Evolutionary conservation across 2,329 filamentous ascomycete species (phyloP).

Genomic region (Zymoseptoria pseudotritici): DNA sequence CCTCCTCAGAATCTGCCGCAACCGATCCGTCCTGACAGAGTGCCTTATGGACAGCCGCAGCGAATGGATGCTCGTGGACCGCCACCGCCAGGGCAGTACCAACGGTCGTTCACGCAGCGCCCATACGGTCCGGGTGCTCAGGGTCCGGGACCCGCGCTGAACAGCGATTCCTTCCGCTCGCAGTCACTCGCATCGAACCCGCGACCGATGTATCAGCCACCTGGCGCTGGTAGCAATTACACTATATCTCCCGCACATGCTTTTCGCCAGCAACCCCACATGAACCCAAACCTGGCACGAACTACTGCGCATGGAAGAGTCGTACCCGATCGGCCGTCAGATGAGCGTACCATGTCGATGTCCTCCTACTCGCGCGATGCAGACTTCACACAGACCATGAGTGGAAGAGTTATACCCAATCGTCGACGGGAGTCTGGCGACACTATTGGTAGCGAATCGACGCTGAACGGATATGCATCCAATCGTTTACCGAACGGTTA

Average conservation of each 20-base stretch:
- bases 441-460: constrained; percentile 16
- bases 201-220: constrained; percentile 64
- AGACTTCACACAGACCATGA: constrained; percentile 81
- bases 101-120: constrained; percentile 28
- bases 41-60: constrained; percentile 65
- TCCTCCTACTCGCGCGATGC: constrained; percentile 71
- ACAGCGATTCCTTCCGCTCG: constrained; percentile 81
- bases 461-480: constrained; percentile 25
- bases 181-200: constrained; percentile 77
- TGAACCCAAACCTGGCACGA: constrained; percentile 54
- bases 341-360: constrained; percentile 95
- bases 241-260: constrained; percentile 59
- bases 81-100: constrained; percentile 42
- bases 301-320: constrained; percentile 87
- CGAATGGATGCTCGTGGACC: constrained; percentile 56
- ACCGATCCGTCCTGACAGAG: constrained; percentile 55
- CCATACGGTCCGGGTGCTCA: constrained; percentile 18
- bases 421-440: constrained; percentile 53
- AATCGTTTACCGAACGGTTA: constrained; percentile 19
- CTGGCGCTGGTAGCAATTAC: constrained; percentile 52
- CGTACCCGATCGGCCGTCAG: constrained; percentile 75
- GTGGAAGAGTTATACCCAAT: constrained; percentile 81
- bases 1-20: constrained; percentile 51
- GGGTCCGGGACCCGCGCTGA: constrained; percentile 53
- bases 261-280: constrained; percentile 72